phyloP scores from a whole-genome alignment of 257 asterid species.

The Jacaranda mimosifolia region DNA sequence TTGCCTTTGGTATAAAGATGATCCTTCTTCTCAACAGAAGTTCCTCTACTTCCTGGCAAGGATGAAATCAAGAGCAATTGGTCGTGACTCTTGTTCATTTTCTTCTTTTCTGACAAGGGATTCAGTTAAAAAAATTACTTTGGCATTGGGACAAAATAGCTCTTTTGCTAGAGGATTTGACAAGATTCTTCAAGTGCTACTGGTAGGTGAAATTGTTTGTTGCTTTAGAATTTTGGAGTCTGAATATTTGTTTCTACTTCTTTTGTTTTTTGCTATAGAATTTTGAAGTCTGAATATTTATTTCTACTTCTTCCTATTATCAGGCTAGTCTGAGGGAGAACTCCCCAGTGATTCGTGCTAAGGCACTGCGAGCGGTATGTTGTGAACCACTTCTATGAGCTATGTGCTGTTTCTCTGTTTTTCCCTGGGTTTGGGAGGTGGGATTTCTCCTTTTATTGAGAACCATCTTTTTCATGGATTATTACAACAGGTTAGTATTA shows the following conservation, averaged over 20 bases:
- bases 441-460: conserved; percentile 23
- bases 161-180: conserved; percentile 96
- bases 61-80: conserved; percentile 76
- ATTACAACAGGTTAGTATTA: conserved; percentile 84
- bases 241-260: conserved; percentile 24
- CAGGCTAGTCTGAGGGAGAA: conserved; percentile 98
- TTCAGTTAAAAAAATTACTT: conserved; percentile 72
- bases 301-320: conserved; percentile 34
- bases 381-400: conserved; percentile 33
- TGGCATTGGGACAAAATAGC: conserved; percentile 92
- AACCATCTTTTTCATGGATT: conserved; percentile 37
- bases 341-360: conserved; percentile 95
- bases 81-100: conserved; percentile 64
- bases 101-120: conserved; percentile 77
- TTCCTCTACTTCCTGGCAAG: conserved; percentile 68
- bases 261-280: conserved; percentile 32
- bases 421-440: conserved; percentile 29
- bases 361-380: conserved; percentile 98
- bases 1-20: conserved; percentile 97
- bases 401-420: not conserved
- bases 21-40: conserved; percentile 76
- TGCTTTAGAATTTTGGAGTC: conserved; percentile 29
- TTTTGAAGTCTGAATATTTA: conserved; percentile 26
- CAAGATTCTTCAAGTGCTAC: conserved; percentile 91
- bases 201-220: conserved; percentile 71